These are phyloP conservation scores for Chalciporus chontae DNA, from an alignment of 768 basidiomycete genomes.

Conservation along the genomic window DNA sequence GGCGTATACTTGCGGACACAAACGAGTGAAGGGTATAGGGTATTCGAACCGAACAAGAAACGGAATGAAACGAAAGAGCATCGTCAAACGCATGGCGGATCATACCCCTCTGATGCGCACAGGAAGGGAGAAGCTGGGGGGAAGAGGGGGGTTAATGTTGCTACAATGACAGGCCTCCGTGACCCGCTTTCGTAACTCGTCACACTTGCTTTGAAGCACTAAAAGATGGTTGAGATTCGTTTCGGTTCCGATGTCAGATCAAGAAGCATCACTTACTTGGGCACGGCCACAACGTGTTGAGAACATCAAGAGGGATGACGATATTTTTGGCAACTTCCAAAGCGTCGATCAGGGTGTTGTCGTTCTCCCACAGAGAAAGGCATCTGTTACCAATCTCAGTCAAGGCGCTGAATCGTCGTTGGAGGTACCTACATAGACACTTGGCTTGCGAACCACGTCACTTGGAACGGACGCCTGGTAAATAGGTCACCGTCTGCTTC, in stretches of 20 bases:
- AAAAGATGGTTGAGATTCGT: conserved; percentile 4
- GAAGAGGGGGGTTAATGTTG: conserved; percentile 40
- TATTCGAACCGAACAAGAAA: conserved; percentile 4
- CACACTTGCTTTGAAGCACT: conserved; percentile 49
- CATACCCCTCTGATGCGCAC: conserved; percentile 28
- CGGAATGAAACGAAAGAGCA: not conserved
- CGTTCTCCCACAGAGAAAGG: conserved; percentile 62
- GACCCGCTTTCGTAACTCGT: conserved; percentile 47
- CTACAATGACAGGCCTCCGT: conserved; percentile 45
- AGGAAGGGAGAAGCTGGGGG: conserved; percentile 38
- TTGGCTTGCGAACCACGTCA: conserved; percentile 69
- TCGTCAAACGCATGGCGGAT: not conserved
- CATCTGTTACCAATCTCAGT: conserved; percentile 40
- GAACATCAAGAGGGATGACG: conserved; percentile 57
- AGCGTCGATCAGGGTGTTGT: conserved; percentile 53
- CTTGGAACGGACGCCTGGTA: conserved; percentile 65
- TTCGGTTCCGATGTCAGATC: conserved; percentile 6
- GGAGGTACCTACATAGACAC: conserved; percentile 48
- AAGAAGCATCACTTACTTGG: conserved; percentile 34
- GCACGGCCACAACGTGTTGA: conserved; percentile 70
- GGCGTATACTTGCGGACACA: conserved; percentile 25
- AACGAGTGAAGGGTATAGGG: conserved; percentile 26
- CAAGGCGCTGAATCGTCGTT: not conserved
- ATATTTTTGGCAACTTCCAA: conserved; percentile 66
- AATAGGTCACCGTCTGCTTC: conserved; percentile 52